Evolutionary conservation across 345 rosid genomes (phyloP), one percentile per base, ranked within the genome.

Genomic region (Euphorbia pulcherrima): DNA sequence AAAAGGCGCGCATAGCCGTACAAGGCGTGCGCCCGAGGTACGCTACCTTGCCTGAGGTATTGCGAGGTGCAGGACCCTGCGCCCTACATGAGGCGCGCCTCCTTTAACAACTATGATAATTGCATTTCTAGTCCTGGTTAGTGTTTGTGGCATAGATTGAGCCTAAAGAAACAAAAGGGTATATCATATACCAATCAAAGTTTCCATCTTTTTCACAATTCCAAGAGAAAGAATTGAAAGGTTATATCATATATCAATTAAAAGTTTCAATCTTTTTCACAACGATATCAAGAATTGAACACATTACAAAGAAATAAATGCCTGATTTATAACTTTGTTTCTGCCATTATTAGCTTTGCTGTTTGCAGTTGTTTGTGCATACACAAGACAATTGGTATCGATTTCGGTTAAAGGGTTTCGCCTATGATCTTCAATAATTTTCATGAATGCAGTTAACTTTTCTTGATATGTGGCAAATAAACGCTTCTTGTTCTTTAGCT

Each of bases 391-490:
- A 75, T 87, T 88, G 23, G 87, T 69, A 52, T 90, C 92, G 26
- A 85, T 84, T 72, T 93, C 96, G 20, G 81, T 70, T 68, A 87
- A 64, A 1, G 92, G 98, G 52, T 86, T 90, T 75, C 96, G 85
- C 66, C 91, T 79, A 12, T 73, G 80, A 5, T 82, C 89, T 69
- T 88, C 94, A 30, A 88, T 81, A n/a, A 86, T 73, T 77, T 78
- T 83, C 79, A 82, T 79, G 69, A 86, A 88, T 63, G 85, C 77
- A 52, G 74, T 71, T 28, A 88, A 70, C 68, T 86, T 88, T 70
- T 86, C 89, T 71, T 81, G 87, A 55, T 86, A 88, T 8, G 85
- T 84, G 41, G 84, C 78, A 74, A 89, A 84, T 48, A 86, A 59
- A n/a, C 89, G 83, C 75, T 86, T 86, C 89, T 85, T 82, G 77